A percentile compares a stretch with the other conserved stretches of the same genome.
Conservation (phyloP, 768 basidiomycete species). For the Amanita jacksonii region DNA sequence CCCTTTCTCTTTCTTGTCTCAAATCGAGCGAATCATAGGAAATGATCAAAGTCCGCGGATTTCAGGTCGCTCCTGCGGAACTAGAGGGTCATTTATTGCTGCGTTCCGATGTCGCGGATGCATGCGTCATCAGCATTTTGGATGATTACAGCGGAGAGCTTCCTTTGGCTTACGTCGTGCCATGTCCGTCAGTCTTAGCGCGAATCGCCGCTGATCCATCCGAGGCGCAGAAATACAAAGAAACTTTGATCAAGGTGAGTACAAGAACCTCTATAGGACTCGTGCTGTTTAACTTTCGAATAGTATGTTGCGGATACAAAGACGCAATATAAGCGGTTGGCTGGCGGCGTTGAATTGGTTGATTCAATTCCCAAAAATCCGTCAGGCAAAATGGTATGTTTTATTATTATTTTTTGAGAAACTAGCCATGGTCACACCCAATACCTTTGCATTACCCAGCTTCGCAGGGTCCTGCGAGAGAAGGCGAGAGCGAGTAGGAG, state of each 20-base stretch:
- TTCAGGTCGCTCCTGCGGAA: slow-evolving; percentile 58
- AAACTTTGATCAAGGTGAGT: slow-evolving; percentile 44
- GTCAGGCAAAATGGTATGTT: slow-evolving; percentile 49
- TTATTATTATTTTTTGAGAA: too few relatives aligned
- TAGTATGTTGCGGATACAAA: slow-evolving; percentile 53
- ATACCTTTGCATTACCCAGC: too few relatives aligned
- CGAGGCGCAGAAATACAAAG: slow-evolving; percentile 31
- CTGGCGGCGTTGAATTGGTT: slow-evolving; percentile 54
- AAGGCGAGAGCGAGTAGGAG: slow-evolving; percentile 25
- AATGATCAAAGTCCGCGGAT: slow-evolving; percentile 58
- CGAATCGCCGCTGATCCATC: slow-evolving; percentile 22
- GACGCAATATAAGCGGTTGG: slow-evolving; percentile 48
- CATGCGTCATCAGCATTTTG: slow-evolving; percentile 54
- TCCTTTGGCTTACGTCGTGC: slow-evolving; percentile 62
- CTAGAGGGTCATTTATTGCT: slow-evolving; percentile 55
- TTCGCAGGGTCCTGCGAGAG: slow-evolving; percentile 45
- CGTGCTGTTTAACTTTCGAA: slow-evolving; percentile 1
- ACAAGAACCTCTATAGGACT: neutral
- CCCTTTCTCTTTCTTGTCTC: neutral
- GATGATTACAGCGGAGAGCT: slow-evolving; percentile 74
- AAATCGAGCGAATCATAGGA: slow-evolving; percentile 31
- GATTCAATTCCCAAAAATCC: slow-evolving; percentile 61
- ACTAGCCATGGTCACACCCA: too few relatives aligned
- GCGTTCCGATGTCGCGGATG: slow-evolving; percentile 51
- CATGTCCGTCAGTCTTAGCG: slow-evolving; percentile 30